These are phyloP conservation scores for Lobosporangium transversale DNA, from an alignment of 192 early-diverging fungal genomes.

Conservation along the genomic window DNA sequence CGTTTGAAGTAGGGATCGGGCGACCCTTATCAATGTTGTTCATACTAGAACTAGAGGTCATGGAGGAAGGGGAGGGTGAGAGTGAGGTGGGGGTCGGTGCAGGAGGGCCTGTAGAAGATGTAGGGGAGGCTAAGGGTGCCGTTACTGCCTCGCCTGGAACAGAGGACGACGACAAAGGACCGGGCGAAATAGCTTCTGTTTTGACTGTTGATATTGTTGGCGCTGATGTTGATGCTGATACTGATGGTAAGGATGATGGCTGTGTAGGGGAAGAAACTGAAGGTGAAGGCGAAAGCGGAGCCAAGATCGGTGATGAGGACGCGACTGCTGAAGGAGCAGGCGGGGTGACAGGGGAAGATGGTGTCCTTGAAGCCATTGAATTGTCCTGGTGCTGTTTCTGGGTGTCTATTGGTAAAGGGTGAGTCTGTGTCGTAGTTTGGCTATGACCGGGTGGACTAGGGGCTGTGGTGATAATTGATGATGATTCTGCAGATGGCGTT, in stretches of 20 bases:
- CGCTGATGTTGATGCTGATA: neutral
- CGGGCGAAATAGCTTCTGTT: neutral
- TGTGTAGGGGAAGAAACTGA: conserved; percentile 20
- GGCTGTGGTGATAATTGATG: conserved; percentile 17
- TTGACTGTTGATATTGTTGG: conserved; percentile 1
- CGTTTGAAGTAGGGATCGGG: conserved; percentile 51
- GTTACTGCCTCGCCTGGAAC: neutral
- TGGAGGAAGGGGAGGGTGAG: conserved; percentile 21
- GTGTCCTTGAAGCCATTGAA: conserved; percentile 1
- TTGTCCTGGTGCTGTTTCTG: conserved; percentile 4
- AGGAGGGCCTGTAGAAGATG: neutral
- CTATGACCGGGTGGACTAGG: neutral
- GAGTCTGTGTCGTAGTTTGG: neutral
- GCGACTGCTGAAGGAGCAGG: neutral
- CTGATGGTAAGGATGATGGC: neutral
- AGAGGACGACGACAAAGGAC: neutral
- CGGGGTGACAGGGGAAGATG: neutral
- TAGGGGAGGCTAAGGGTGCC: neutral
- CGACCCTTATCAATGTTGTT: conserved; percentile 44
- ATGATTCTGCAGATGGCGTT: neutral
- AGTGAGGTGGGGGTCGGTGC: conserved; percentile 4
- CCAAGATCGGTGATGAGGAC: neutral
- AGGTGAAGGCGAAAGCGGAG: conserved; percentile 23
- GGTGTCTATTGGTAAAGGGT: neutral
- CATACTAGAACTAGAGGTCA: conserved; percentile 11